Percentiles rank a stretch among this genome's conserved stretches.
phyloP scores from a whole-genome alignment of 2,329 filamentous ascomycete species.

The Aspergillus vadensis region DNA sequence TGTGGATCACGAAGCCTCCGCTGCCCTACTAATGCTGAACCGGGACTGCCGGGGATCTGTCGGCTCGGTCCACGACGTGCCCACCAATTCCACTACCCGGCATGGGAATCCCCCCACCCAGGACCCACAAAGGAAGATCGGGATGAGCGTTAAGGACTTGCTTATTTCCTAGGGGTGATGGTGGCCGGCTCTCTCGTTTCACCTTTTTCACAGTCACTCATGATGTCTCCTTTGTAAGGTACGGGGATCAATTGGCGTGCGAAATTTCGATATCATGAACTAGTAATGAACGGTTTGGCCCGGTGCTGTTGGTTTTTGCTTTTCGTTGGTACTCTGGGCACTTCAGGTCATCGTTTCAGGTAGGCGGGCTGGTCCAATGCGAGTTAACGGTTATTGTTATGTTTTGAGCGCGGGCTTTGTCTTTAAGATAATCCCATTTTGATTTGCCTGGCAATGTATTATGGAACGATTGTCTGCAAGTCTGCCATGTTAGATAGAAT shows the following conservation, averaged over 20 bases:
- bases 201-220: neutral
- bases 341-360: neutral
- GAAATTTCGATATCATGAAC: neutral
- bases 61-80: conserved; percentile 32
- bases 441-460: too few relatives aligned
- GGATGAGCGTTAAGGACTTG: conserved; percentile 60
- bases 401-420: neutral
- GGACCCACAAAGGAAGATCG: conserved; percentile 41
- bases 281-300: neutral
- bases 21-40: conserved; percentile 85
- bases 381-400: neutral
- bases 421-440: too few relatives aligned
- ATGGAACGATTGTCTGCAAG: too few relatives aligned
- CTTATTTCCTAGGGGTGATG: conserved; percentile 48
- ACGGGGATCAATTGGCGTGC: neutral
- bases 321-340: neutral
- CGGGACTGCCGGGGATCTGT: conserved; percentile 65
- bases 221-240: conserved; percentile 6
- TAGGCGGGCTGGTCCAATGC: neutral
- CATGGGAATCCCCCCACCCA: conserved; percentile 6
- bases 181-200: conserved; percentile 4
- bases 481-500: too few relatives aligned
- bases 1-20: conserved; percentile 78
- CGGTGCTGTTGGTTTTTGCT: neutral
- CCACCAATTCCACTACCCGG: conserved; percentile 11